Evolutionary conservation across 2,329 filamentous ascomycete species (phyloP).

Genomic region (Colletotrichum filicis): DNA sequence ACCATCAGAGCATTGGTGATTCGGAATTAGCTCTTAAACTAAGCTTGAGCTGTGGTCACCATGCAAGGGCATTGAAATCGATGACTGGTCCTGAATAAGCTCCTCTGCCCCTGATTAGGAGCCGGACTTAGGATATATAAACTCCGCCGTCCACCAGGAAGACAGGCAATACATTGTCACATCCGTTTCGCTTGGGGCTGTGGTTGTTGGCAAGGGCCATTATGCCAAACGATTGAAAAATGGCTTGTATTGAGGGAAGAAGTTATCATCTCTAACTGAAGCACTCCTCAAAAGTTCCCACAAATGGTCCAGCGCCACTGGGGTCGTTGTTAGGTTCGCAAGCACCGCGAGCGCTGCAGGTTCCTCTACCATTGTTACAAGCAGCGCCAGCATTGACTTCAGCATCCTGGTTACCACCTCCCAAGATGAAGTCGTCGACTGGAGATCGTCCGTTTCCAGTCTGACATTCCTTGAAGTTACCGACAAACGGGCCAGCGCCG

Average conservation of each 20-base stretch:
- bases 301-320: background rate
- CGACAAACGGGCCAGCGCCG: too few relatives aligned
- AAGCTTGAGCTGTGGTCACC: background rate
- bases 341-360: background rate
- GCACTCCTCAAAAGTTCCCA: background rate
- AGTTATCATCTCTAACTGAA: background rate
- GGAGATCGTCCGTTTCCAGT: too few relatives aligned
- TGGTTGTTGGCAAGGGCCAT: background rate
- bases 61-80: background rate
- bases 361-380: conserved; percentile 1
- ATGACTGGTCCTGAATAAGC: background rate
- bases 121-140: background rate
- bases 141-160: background rate
- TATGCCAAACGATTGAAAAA: background rate
- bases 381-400: background rate
- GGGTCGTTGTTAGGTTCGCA: conserved; percentile 4
- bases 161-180: too few relatives aligned
- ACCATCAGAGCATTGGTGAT: background rate
- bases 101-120: too few relatives aligned
- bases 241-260: too few relatives aligned
- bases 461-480: too few relatives aligned
- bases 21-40: background rate
- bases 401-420: too few relatives aligned
- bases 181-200: too few relatives aligned
- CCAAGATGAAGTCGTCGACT: too few relatives aligned